A percentile compares a stretch with the other conserved stretches of the same genome.
Evolutionary conservation across 192 early-diverging fungal genomes (phyloP).

Genomic region (Chytriomyces confervae): DNA sequence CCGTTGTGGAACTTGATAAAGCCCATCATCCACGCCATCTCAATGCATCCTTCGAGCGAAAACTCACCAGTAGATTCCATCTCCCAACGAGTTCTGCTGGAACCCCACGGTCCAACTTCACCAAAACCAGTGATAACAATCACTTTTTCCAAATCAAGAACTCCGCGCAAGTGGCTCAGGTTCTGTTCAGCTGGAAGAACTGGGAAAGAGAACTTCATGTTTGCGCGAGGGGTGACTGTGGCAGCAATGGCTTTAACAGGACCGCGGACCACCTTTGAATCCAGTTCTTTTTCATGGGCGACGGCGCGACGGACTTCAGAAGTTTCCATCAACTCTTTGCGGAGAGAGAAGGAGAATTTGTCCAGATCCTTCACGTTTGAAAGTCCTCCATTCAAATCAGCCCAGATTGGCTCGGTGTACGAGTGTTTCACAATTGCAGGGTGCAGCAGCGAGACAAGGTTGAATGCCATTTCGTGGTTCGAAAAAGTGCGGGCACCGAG

Average conservation of each 20-base stretch:
- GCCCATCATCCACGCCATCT: conserved; percentile 98
- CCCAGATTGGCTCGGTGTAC: conserved; percentile 81
- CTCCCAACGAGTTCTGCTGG: conserved; percentile 93
- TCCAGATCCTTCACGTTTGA: conserved; percentile 86
- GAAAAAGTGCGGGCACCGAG: conserved; percentile 92
- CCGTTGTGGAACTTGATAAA: conserved; percentile 89
- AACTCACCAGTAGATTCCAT: conserved; percentile 90
- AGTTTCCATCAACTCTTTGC: conserved; percentile 80
- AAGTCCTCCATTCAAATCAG: conserved; percentile 89
- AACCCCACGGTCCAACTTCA: conserved; percentile 93
- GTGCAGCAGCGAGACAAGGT: conserved; percentile 86
- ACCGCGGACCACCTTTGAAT: conserved; percentile 78
- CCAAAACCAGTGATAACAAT: conserved; percentile 92
- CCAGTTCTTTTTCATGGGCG: conserved; percentile 74
- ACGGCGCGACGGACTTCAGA: conserved; percentile 88
- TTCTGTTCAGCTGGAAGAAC: conserved; percentile 62
- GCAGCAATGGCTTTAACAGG: conserved; percentile 60
- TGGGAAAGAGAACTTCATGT: conserved; percentile 87
- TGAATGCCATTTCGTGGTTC: conserved; percentile 92
- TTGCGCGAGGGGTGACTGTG: conserved; percentile 80
- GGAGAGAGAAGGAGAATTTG: conserved; percentile 74
- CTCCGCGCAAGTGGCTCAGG: conserved; percentile 68
- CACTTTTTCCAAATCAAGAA: conserved; percentile 90
- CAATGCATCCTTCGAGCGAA: conserved; percentile 90
- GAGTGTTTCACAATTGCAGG: conserved; percentile 75